Base-by-base conservation (phyloP, 768 basidiomycete genomes). In the Tricholoma saponaceum region DNA sequence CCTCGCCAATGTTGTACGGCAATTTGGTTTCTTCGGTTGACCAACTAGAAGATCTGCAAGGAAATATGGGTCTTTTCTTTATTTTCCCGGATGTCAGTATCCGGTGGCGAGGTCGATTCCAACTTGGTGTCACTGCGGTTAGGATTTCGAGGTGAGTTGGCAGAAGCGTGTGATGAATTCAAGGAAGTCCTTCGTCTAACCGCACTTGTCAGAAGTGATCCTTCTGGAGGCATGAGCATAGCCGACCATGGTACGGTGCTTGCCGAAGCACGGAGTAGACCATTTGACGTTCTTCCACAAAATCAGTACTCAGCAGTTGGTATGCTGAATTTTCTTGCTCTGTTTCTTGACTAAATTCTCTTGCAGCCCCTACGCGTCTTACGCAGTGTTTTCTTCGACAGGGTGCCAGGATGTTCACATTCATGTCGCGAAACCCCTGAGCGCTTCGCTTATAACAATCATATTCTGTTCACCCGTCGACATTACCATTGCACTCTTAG, bases 31-130 rank as follows among this genome's bases (percentile, higher is more conserved):
- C 93, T 14, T 87, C 89, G 1, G 82, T 92, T 5, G 86, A 95
- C 47, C 82, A 86, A 51, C 75, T 94, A 65, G 83, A 88, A 60
- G 90, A 96, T 69, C 78, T 89, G 37, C 84, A 90, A 69, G 91
- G 91, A 56, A 84, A 87, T 51, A 77, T 79, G 64, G 89, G 93
- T n/a, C 76, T 91, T 46, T 95, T 90, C 70, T 95, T 97, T 65
- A 73, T 94, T 54, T 97, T 95, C 66, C 87, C 94, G 6, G 94
- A 97, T 71, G 91, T 92, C 64, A 92, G 91, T 68, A 84, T 96
- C 56, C 83, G 91, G 16, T 82, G 82, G 76, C 78, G 83, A 23
- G 94, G 94, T 7, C 81, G 78, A 16, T 97, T 87, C 73, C 83
- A 84, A 66, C 78, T 95, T 55, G 83, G 85, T 52, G 79, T 93